Percentiles rank a stretch among this genome's conserved stretches.
These are phyloP conservation scores for Neoarthrinium moseri DNA, from an alignment of 2,329 filamentous ascomycete genomes.

Conservation along the genomic window DNA sequence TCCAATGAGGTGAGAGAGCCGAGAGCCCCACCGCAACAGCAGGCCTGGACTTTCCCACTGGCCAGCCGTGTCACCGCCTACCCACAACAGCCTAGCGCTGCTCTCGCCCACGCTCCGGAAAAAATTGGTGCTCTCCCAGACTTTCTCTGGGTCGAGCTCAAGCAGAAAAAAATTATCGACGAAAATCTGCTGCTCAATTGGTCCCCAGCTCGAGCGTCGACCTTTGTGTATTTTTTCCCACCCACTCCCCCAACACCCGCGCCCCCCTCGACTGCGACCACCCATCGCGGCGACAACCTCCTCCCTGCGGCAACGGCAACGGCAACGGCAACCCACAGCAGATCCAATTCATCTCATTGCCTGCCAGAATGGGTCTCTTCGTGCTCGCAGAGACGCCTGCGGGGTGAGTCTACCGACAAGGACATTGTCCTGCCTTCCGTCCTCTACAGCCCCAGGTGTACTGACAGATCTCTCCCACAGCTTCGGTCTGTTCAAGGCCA, in stretches of 20 bases:
- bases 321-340: not conserved
- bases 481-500: conserved; percentile 97
- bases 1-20: too few species aligned
- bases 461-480: conserved; percentile 50
- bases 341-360: conserved; percentile 11
- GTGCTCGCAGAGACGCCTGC: conserved; percentile 93
- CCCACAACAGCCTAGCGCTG: not conserved
- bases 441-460: conserved; percentile 8
- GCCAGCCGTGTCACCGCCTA: conserved; percentile 8
- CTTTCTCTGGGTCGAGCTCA: not conserved
- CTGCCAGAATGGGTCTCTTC: conserved; percentile 76
- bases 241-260: not conserved
- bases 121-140: conserved; percentile 1
- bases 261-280: not conserved
- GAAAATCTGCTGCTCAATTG: conserved; percentile 6
- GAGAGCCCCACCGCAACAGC: too few species aligned
- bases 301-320: not conserved
- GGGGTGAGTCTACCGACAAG: conserved; percentile 48
- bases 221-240: not conserved
- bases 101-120: not conserved
- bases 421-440: not conserved
- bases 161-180: conserved; percentile 6
- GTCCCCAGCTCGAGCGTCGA: not conserved
- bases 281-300: not conserved
- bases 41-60: too few species aligned